phyloP scores from a whole-genome alignment of 768 basidiomycete genomes.

The Suillus luteus region DNA sequence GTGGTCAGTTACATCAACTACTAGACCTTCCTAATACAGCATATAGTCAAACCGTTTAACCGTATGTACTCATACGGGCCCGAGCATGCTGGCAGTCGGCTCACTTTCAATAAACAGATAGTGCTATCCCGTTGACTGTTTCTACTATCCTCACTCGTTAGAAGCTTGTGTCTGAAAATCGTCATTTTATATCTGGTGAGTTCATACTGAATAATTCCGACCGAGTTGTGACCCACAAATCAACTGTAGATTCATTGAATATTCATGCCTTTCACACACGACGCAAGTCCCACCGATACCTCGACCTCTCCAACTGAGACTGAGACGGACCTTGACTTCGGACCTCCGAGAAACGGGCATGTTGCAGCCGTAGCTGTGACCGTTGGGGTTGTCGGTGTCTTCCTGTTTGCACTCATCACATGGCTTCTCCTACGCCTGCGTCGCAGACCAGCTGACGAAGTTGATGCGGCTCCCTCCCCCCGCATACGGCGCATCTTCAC shows the following conservation, averaged over 20 bases:
- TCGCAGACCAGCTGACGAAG: constrained; percentile 1
- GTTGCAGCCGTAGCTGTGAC: constrained; percentile 29
- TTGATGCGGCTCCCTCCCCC: neutral
- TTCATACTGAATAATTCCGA: neutral
- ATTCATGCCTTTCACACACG: constrained; percentile 18
- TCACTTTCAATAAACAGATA: neutral
- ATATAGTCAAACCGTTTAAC: neutral
- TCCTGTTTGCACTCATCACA: constrained; percentile 26
- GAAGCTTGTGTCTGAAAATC: neutral
- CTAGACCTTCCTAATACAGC: constrained; percentile 18
- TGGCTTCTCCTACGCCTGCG: constrained; percentile 32
- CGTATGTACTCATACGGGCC: neutral
- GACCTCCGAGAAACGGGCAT: constrained; percentile 17
- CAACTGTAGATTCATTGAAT: neutral
- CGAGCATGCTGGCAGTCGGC: neutral
- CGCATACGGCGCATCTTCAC: constrained; percentile 10
- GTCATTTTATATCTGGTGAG: neutral
- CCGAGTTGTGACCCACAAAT: neutral
- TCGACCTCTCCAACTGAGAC: constrained; percentile 13
- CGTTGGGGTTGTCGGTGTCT: constrained; percentile 27
- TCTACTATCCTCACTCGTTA: neutral
- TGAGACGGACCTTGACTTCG: constrained; percentile 15
- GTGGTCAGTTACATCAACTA: constrained; percentile 7
- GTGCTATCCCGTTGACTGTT: neutral
- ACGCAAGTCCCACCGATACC: constrained; percentile 9